Base-by-base conservation (phyloP, 1,139 yeast species). In the Scheffersomyces parashehatae region DNA sequence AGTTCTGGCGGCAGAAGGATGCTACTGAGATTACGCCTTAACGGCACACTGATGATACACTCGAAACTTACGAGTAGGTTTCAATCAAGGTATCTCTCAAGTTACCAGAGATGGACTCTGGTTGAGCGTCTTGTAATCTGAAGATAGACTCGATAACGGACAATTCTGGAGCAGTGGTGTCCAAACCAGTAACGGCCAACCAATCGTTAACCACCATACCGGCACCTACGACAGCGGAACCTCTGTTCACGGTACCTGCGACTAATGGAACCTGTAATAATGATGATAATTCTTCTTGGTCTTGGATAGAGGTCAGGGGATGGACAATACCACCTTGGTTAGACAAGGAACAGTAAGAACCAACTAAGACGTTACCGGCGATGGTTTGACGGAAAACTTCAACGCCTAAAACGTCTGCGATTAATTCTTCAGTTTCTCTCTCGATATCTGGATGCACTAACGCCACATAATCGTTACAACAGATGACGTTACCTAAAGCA, bases 361-460 rank as follows among this genome's bases (percentile, higher is more conserved):
- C 99, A 46, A 95, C 99, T 51, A 95, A 79, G 41, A 95, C 98
- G 66, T 95, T 93, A 52, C 97, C 98, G 14, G 99, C 97, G 56
- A 95, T 91, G 42, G 99, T 95, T 72, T 93, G 99, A 73, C 99
- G 85, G 81, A 95, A 95, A 36, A 95, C 99, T 70, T 95, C 99
- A 42, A 95, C 99, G 47, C 99, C 99, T 50, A 95, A 78, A n/a
- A 91, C 97, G 69, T 95, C 99, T 38, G 99, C 96, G 63, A 95
- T 95, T 59, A 95, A 77, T 72, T 95, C 99, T 73, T 95, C 99
- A 42, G 99, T 95, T 70, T 95, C 99, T 65, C 99, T 85, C 75
- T 95, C 99, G 54, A 95, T 89, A 73, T 95, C 99, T 42, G 99
- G 99, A 68, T 95, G 99, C 41, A 95, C 99, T 52, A 95, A 78